phyloP scores from a whole-genome alignment of 75 land plant species.

The Cunninghamia lanceolata region DNA sequence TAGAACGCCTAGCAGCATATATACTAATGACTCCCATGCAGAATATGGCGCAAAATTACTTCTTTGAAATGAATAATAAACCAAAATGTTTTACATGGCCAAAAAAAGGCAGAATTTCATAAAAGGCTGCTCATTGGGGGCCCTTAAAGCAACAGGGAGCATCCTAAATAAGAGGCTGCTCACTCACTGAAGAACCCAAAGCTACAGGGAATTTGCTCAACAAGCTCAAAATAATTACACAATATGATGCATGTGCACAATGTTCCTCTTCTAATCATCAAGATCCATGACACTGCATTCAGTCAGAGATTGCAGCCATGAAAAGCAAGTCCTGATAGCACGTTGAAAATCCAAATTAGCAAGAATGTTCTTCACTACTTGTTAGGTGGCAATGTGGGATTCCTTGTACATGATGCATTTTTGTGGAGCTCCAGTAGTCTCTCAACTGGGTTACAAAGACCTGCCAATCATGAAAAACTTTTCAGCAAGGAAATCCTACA shows the following conservation, averaged over 20 bases:
- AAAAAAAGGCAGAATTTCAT: background rate
- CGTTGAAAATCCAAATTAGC: background rate
- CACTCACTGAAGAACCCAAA: background rate
- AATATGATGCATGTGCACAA: background rate
- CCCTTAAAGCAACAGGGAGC: background rate
- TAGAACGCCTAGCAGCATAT: too few species aligned
- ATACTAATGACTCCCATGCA: too few species aligned
- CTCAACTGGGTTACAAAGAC: conserved; percentile 7
- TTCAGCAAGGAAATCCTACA: background rate
- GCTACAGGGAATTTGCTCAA: background rate
- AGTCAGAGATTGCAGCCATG: background rate
- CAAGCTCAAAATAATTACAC: too few species aligned
- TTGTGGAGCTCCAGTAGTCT: conserved; percentile 2
- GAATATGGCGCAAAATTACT: background rate
- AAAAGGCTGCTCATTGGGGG: background rate
- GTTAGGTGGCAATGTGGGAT: background rate
- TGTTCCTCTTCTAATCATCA: background rate
- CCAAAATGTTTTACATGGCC: background rate
- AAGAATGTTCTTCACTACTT: background rate
- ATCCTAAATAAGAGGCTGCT: background rate
- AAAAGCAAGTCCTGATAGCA: conserved; percentile 1
- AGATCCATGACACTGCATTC: background rate
- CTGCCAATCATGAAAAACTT: background rate
- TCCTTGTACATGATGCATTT: background rate
- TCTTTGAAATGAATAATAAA: background rate